These are phyloP conservation scores for Chlorella sp. DNA, from an alignment of 139 green algal genomes.

Conservation along the genomic window DNA sequence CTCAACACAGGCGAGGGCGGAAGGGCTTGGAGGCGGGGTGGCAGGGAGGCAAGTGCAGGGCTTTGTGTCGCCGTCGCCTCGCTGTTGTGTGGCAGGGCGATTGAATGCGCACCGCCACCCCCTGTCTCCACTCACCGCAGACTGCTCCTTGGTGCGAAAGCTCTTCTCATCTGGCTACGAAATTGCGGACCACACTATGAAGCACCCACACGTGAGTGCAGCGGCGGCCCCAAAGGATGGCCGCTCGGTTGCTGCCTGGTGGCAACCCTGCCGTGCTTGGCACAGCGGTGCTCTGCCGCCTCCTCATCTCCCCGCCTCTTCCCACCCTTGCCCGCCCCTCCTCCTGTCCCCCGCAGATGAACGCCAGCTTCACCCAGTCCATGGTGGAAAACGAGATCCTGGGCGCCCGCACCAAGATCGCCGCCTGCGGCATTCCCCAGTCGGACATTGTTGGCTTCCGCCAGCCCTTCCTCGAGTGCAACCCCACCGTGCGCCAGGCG, in stretches of 20 bases:
- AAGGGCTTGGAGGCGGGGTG: no score
- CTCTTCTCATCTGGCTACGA: background rate
- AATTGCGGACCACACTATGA: conserved; percentile 32
- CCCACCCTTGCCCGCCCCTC: no score
- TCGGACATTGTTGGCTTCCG: conserved; percentile 33
- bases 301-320: background rate
- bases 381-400: conserved; percentile 20
- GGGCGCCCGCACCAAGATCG: background rate
- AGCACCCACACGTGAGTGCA: conserved; percentile 4
- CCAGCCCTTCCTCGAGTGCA: conserved; percentile 26
- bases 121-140: no score
- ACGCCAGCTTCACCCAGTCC: background rate
- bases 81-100: no score
- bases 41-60: no score
- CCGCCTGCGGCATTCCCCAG: conserved; percentile 23
- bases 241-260: background rate
- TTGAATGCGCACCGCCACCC: no score
- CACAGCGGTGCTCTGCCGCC: background rate
- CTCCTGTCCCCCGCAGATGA: background rate
- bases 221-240: background rate
- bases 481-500: conserved; percentile 20
- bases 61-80: no score
- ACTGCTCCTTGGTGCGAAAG: no score
- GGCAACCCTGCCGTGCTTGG: background rate
- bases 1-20: no score